Base-by-base conservation (phyloP, 2,329 filamentous ascomycete genomes). In the Colletotrichum cereale region DNA sequence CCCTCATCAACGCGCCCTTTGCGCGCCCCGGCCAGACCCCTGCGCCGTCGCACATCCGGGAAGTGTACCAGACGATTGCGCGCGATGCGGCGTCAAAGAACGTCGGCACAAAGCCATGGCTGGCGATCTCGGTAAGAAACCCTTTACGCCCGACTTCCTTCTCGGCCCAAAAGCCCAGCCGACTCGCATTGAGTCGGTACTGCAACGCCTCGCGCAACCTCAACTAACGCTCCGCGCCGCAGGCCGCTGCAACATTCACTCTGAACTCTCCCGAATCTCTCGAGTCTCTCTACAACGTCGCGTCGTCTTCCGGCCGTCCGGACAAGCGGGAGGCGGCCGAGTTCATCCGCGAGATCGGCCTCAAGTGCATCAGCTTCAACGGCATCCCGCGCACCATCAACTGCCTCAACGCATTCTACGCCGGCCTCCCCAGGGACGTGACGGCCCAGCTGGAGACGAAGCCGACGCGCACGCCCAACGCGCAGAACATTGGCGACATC, bases 381-480 rank as follows among this genome's bases (percentile, higher is more conserved):
- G 92, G 92, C 74, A 93, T 96, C 75, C 93, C 94, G 2, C 91
- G 94, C 74, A 92, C 91, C 34, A 96, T 96, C 84, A 96, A 96
- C 86, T 91, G 89, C 76, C 90, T 97, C 2, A 91, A 90, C 76
- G 90, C 90, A 31, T 95, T 95, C 84, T 86, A 88, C 76, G 84
- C 86, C 48, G 83, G 85, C 36, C 88, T 96, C 0, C 91, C 92
- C 0, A 71, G 82, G 0, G 81, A 86, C 6, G 83, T 95, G 5
- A 79, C 84, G 3, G 78, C 84, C 1, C 77, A 80, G 5, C 86
- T 96, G 5, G 86, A 86, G 67, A 89, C 85, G 0, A 81, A 77
- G 36, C 84, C 91, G 0, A 90, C 90, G 11, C 88, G 92, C 56
- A 75, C 79, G 2, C 83, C 88, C 2, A 86, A 83, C 0, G 75